Percentiles rank a stretch among this genome's conserved stretches.
These are phyloP conservation scores for Rhizopus stolonifer DNA, from an alignment of 371 early-diverging fungal species.

Conservation along the genomic window DNA sequence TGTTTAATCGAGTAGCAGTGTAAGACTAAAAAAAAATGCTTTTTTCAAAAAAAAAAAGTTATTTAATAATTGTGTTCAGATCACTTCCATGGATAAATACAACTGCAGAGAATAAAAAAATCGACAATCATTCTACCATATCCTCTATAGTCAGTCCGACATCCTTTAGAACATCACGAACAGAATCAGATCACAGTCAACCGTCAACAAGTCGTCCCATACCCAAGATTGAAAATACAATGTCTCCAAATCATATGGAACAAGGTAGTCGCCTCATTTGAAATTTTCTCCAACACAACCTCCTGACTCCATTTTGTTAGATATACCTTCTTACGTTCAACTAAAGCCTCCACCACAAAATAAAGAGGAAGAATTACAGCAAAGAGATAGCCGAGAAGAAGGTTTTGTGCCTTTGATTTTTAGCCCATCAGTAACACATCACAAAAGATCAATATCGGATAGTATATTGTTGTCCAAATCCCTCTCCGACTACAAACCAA, in stretches of 20 bases:
- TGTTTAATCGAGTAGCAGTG: conserved; percentile 43
- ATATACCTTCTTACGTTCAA: conserved; percentile 28
- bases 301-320: conserved; percentile 2
- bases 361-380: background rate
- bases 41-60: background rate
- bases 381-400: background rate
- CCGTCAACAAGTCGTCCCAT: background rate
- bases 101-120: background rate
- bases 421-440: background rate
- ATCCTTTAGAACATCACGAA: background rate
- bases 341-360: background rate
- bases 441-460: background rate
- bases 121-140: background rate
- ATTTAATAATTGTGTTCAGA: background rate
- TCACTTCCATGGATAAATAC: conserved; percentile 22
- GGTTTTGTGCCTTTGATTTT: background rate
- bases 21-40: conserved; percentile 7
- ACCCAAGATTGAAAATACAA: background rate
- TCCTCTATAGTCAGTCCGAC: background rate
- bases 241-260: conserved; percentile 15
- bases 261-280: too few species aligned
- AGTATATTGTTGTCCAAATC: background rate
- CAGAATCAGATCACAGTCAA: background rate
- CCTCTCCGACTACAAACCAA: background rate
- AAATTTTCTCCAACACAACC: too few species aligned